phyloP scores from a whole-genome alignment of 345 rosid genomes.

The Murraya koenigii region DNA sequence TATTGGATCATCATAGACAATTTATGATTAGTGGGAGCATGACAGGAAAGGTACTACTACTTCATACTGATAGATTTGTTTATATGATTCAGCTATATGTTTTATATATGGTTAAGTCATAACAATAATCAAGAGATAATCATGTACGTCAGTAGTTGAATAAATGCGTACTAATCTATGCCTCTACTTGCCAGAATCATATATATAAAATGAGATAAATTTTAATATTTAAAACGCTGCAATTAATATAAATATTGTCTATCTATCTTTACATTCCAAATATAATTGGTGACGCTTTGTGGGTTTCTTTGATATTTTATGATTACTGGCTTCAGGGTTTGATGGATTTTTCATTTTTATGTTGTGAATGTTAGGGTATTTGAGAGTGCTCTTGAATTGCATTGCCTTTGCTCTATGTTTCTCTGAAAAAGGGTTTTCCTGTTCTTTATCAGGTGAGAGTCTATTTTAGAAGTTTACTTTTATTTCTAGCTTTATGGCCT shows the following conservation, averaged over 20 bases:
- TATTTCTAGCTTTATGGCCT: background rate
- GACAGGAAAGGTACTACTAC: too few relatives aligned
- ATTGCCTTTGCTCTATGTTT: slow-evolving; percentile 76
- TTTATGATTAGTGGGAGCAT: too few relatives aligned
- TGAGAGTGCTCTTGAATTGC: slow-evolving; percentile 74
- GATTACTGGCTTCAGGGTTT: background rate
- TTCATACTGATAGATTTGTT: too few relatives aligned
- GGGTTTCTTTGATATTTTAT: background rate
- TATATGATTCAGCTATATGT: too few relatives aligned
- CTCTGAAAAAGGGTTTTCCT: slow-evolving; percentile 75
- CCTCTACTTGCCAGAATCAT: too few relatives aligned
- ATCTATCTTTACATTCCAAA: slow-evolving; percentile 89
- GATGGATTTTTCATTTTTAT: background rate
- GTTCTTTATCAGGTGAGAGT: slow-evolving; percentile 56
- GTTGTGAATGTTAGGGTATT: slow-evolving; percentile 48
- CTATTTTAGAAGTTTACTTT: background rate
- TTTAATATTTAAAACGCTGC: too few relatives aligned
- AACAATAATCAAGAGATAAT: too few relatives aligned
- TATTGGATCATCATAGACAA: too few relatives aligned
- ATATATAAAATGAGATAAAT: too few relatives aligned
- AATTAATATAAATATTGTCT: slow-evolving; percentile 30
- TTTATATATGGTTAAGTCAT: too few relatives aligned
- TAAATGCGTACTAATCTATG: too few relatives aligned
- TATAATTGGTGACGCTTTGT: slow-evolving; percentile 62
- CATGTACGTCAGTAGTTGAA: too few relatives aligned